These are phyloP conservation scores for Colletotrichum tofieldiae DNA, from an alignment of 2,329 filamentous ascomycete genomes.

Conservation along the genomic window DNA sequence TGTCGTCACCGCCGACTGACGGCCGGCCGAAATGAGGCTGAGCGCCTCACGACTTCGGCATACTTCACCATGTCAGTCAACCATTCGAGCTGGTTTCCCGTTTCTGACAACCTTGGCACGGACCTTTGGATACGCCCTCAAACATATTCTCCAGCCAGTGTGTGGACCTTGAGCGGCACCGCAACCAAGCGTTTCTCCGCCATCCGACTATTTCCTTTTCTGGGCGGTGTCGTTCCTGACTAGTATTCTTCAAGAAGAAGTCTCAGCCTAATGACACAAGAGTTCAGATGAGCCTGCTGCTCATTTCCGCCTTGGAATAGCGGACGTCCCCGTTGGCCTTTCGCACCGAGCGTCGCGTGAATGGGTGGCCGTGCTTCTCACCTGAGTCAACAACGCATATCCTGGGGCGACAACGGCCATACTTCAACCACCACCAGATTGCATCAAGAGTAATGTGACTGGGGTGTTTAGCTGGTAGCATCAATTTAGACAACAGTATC, in stretches of 20 bases:
- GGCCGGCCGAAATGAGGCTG: constrained; percentile 12
- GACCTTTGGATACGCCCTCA: constrained; percentile 19
- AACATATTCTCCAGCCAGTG: constrained; percentile 16
- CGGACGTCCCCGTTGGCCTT: constrained; percentile 24
- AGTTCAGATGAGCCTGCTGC: constrained; percentile 28
- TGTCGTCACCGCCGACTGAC: constrained; percentile 33
- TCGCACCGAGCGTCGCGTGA: not conserved
- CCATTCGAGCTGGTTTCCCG: not conserved
- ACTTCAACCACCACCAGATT: not conserved
- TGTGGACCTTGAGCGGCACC: constrained; percentile 20
- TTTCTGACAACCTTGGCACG: constrained; percentile 21
- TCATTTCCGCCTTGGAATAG: constrained; percentile 10
- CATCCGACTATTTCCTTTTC: constrained; percentile 34
- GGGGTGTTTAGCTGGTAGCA: no score
- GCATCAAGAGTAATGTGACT: not conserved
- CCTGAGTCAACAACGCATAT: not conserved
- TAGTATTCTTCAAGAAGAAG: constrained; percentile 23
- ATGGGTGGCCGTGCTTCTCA: not conserved
- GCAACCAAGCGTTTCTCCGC: constrained; percentile 33
- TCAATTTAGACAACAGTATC: not conserved
- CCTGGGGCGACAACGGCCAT: no score
- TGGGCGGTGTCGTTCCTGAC: constrained; percentile 25
- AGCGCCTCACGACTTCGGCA: not conserved
- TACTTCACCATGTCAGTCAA: not conserved
- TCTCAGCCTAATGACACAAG: constrained; percentile 8